Percentiles rank a stretch among this genome's conserved stretches.
phyloP scores from a whole-genome alignment of 2,329 filamentous ascomycete genomes.

The Chaetomiaceae sp. region DNA sequence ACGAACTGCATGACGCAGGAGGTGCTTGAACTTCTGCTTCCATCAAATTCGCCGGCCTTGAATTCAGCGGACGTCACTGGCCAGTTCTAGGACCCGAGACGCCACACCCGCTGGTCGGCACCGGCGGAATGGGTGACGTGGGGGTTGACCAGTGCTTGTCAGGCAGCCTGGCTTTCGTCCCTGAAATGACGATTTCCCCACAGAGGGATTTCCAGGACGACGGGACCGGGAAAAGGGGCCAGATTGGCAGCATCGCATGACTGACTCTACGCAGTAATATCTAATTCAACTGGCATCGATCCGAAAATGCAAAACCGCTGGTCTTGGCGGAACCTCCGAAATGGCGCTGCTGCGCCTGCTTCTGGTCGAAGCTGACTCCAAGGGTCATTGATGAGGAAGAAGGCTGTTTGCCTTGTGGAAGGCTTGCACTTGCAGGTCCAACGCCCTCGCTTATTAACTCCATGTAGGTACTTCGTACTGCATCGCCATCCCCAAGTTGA shows the following conservation, averaged over 20 bases:
- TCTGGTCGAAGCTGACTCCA: too few species aligned
- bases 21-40: neutral
- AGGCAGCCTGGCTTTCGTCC: neutral
- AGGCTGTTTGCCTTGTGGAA: neutral
- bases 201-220: neutral
- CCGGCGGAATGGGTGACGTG: constrained; percentile 1
- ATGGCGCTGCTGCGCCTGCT: too few species aligned
- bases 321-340: too few species aligned
- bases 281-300: too few species aligned
- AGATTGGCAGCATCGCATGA: neutral
- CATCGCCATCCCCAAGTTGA: neutral
- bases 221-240: neutral
- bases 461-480: too few species aligned
- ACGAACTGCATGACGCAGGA: neutral
- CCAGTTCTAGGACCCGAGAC: neutral
- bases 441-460: too few species aligned
- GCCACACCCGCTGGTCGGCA: neutral
- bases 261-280: too few species aligned
- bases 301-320: too few species aligned
- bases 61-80: neutral
- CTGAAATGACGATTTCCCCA: constrained; percentile 5
- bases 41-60: neutral
- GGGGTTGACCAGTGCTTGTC: neutral
- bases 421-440: neutral
- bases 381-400: neutral